These are phyloP conservation scores for Stephanodiscus triporus DNA, from an alignment of 108 stramenopile species.

Conservation along the genomic window DNA sequence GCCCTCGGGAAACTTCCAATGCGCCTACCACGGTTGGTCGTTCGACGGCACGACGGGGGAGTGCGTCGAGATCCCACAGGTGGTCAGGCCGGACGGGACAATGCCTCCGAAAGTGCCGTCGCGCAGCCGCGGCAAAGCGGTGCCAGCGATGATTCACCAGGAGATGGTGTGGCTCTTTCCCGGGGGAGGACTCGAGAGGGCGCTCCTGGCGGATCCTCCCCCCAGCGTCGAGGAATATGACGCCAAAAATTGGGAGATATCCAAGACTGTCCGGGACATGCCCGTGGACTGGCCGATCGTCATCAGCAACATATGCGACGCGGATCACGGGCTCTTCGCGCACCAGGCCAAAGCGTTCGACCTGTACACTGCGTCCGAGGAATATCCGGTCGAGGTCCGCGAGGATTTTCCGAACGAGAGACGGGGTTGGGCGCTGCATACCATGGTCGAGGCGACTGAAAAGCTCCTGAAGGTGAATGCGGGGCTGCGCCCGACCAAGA, in stretches of 20 bases:
- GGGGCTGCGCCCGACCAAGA: no score
- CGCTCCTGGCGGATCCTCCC: no score
- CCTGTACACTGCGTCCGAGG: slow-evolving; percentile 57
- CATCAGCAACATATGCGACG: slow-evolving; percentile 71
- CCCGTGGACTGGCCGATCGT: slow-evolving; percentile 75
- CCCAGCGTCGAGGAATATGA: no score
- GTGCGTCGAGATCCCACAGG: slow-evolving; percentile 67
- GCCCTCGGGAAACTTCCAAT: slow-evolving; percentile 52
- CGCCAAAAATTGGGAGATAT: no score
- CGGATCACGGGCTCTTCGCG: slow-evolving; percentile 79
- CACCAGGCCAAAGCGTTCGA: slow-evolving; percentile 58
- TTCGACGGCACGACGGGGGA: slow-evolving; percentile 62
- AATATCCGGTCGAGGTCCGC: slow-evolving; percentile 35
- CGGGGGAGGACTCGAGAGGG: no score
- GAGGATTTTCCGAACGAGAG: slow-evolving; percentile 27
- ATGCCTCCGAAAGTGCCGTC: no score
- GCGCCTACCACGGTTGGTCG: slow-evolving; percentile 77
- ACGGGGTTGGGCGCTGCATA: no score
- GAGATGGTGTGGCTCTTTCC: slow-evolving; percentile 62
- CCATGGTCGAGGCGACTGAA: no score
- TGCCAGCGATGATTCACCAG: slow-evolving; percentile 46
- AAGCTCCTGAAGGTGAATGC: no score
- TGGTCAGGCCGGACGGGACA: no score
- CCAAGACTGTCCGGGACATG: slow-evolving; percentile 57
- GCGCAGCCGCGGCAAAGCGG: slow-evolving; percentile 13